phyloP scores from a whole-genome alignment of 2,329 filamentous ascomycete genomes.

The Exophiala mesophila region DNA sequence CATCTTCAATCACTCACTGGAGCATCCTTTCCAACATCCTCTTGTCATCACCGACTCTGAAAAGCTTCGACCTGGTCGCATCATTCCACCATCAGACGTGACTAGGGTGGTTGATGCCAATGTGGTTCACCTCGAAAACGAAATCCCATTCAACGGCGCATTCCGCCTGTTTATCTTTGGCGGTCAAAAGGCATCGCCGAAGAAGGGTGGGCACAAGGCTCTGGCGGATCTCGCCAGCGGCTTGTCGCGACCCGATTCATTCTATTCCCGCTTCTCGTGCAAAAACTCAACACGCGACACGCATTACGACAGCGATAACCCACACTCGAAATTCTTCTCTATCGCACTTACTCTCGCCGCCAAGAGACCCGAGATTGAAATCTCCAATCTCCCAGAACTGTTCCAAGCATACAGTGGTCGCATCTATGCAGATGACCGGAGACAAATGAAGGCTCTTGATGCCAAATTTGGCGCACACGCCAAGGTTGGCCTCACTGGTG shows the following conservation, averaged over 20 bases:
- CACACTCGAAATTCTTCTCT: conserved; percentile 77
- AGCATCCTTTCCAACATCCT: conserved; percentile 63
- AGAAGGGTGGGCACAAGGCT: conserved; percentile 43
- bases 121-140: conserved; percentile 83
- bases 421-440: conserved; percentile 79
- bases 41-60: conserved; percentile 59
- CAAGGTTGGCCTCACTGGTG: conserved; percentile 66
- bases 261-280: conserved; percentile 56
- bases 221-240: conserved; percentile 65
- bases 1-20: conserved; percentile 72
- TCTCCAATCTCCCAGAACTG: conserved; percentile 64
- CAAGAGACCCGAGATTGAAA: conserved; percentile 64
- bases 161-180: conserved; percentile 84
- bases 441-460: conserved; percentile 64
- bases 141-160: conserved; percentile 80
- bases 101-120: conserved; percentile 86
- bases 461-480: conserved; percentile 72
- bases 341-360: conserved; percentile 70
- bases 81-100: conserved; percentile 73
- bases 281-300: conserved; percentile 54
- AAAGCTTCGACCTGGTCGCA: conserved; percentile 66
- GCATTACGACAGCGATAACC: conserved; percentile 77
- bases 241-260: conserved; percentile 62
- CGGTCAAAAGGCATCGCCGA: conserved; percentile 59
- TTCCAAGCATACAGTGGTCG: conserved; percentile 74